Base-by-base conservation (phyloP, 2,329 filamentous ascomycete genomes). In the Apiospora phragmitis region DNA sequence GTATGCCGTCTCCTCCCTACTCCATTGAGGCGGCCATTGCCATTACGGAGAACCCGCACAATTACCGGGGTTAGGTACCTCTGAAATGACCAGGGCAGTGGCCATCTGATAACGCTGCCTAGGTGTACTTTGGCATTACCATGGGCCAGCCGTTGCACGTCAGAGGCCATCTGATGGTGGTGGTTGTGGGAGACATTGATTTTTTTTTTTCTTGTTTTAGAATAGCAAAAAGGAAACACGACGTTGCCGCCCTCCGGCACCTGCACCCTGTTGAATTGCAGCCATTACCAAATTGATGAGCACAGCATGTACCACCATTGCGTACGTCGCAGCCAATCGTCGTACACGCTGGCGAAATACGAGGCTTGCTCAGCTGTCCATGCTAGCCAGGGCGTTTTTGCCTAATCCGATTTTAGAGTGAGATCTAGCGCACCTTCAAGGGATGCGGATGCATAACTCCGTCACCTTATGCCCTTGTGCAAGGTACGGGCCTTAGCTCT, bases 11-110 rank as follows among this genome's bases (percentile, higher is more conserved):
- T n/a, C n/a, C n/a, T 51, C 47, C 11, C 24, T 32, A 5, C 51
- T 55, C 51, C 51, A 62, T 38, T 38, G 32, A 62, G 55, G 55
- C 55, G 32, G 11, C 32, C 29, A 62, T 32, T 21, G 29, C 51
- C 51, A 59, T 59, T 59, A 59, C 51, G 51, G 51, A 59, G 51
- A 32, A 59, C 29, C 51, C 51, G 29, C 51, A 32, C 51, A 59
- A n/a, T 59, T 59, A 16, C 51, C 51, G 51, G 51, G 51, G 29
- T 59, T 59, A 59, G 51, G 29, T 35, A 21, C 51, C 3, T 35
- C 43, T 21, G 43, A 21, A 18, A 4, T 8, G 43, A n/a, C 7
- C 43, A 47, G 43, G 43, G 18, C n/a, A n/a, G n/a, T n/a, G 18
- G 8, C 43, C 43, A n/a, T 59, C 24, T 35, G 26, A 21, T 51